Evolutionary conservation across 225 moss, liverwort and hornwort species (phyloP), one percentile per base, ranked within the genome.

Genomic region (Pseudoscleropodium purum): DNA sequence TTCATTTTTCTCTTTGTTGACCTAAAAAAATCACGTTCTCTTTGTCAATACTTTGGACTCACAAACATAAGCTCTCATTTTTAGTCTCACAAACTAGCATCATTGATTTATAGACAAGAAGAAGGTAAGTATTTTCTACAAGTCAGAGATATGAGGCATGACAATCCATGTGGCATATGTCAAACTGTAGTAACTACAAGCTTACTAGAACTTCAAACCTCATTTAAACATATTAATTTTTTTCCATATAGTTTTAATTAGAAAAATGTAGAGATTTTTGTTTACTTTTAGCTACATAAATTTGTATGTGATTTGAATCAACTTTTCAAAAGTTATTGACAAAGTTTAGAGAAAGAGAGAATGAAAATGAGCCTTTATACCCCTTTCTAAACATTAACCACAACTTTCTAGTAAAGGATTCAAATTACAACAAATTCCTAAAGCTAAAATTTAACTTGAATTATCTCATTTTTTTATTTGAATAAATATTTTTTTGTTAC

Each of bases 181-280:
- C 43, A 73, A 72, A 73, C 2, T 27, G 0, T 14, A 74, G 7
- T 45, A 30, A 73, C 2, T 73, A 13, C 9, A 29, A 43, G 10
- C 3, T 73, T 43, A 15, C 2, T 10, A 74, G 10, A 45, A 45
- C 6, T 45, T 45, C 45, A 74, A 17, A 45, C 6, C 29, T 29
- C 29, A 45, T 45, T 45, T 18, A 29, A 74, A 18, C 2, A 73
- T 47, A 30, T 2, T 45, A 10, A 29, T 74, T 5, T 27, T 30
- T 75, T 29, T n/a, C n/a, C 2, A 11, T 18, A 31, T 11, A 11
- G 45, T 2, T 45, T 16, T 47, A 19, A 4, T 7, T 6, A 31
- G 2, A 1, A 31, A 49, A 75, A 31, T 19, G 2, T 18, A 4
- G 8, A 0, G 1, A 31, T 31, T 11, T 31, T 0, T 18, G 0